Evolutionary conservation across 2,329 filamentous ascomycete genomes (phyloP), one percentile per base, ranked within the genome.

Genomic region (Monilinia laxa): DNA sequence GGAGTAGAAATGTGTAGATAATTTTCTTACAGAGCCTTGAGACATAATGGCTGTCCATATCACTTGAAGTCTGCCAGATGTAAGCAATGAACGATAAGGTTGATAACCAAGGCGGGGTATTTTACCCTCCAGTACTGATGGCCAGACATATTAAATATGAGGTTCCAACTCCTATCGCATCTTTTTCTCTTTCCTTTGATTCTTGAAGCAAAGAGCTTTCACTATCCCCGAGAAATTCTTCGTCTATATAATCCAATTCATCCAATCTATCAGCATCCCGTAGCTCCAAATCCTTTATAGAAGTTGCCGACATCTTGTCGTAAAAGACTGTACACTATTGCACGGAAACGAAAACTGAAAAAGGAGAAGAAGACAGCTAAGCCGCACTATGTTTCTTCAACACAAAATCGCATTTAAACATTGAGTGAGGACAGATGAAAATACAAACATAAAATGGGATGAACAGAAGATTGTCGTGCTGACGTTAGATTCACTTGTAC

Each of bases 1-100:
- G 38, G 28, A 2, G 55, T 55, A 28, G 7, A 31, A 55, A 40
- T 23, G 9, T 28, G 20, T 11, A 31, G 31, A 65, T 5, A 18
- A n/a, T 5, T 18, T 54, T 18, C 65, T 56, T 66, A 66, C 65
- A 62, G 65, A 66, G 49, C 65, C 65, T 52, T 66, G 65, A 28
- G 65, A 66, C 65, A 66, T 66, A 23, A 66, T 66, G 14, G 65
- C 65, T 5, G 65, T 66, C 65, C 65, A 66, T 57, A 66, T 66
- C n/a, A 66, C 58, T 52, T 66, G 65, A 25, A 66, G 65, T 63
- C 65, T 66, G 51, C 38, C 11, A 23, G 63, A 45, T 25, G 6
- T 62, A 23, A 53, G 49, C 58, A 51, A 62, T 14, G 49, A 28
- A 63, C 16, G 23, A 23, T 28, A 62, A 28, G 25, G 49, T 20